Conservation (phyloP, 2,329 filamentous ascomycete species). For the Periconia sp. region DNA sequence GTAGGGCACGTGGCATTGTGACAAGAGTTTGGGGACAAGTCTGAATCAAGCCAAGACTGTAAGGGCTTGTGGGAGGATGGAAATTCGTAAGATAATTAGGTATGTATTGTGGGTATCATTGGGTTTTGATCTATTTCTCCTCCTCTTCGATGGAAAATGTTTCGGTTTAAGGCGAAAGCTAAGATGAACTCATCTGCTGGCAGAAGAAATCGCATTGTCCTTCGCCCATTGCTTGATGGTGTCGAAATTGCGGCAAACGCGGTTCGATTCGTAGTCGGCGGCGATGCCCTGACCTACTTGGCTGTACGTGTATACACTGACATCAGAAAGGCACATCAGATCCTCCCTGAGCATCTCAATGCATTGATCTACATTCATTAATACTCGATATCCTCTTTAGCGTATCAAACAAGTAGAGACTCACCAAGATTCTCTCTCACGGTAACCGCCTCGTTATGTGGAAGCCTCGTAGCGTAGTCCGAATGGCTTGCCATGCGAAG, state of each 20-base stretch:
- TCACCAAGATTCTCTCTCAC: constrained; percentile 31
- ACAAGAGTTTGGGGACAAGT: background rate
- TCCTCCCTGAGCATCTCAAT: constrained; percentile 41
- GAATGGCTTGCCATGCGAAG: constrained; percentile 38
- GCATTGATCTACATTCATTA: constrained; percentile 29
- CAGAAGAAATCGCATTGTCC: constrained; percentile 33
- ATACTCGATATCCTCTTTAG: background rate
- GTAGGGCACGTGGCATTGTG: background rate
- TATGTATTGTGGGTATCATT: no score
- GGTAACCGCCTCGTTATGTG: constrained; percentile 18
- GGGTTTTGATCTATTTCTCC: no score
- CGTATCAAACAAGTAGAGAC: constrained; percentile 31
- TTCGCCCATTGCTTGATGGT: constrained; percentile 35
- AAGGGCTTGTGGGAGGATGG: background rate
- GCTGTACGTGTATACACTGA: constrained; percentile 41
- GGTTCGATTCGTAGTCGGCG: constrained; percentile 35
- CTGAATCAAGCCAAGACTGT: background rate
- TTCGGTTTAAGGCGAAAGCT: no score
- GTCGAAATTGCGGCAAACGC: constrained; percentile 40
- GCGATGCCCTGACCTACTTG: constrained; percentile 22
- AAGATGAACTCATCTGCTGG: no score
- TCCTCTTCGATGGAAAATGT: no score
- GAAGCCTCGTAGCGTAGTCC: constrained; percentile 32
- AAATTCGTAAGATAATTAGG: no score
- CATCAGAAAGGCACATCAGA: constrained; percentile 38